Evolutionary conservation across 2,329 filamentous ascomycete genomes (phyloP), one percentile per base, ranked within the genome.

Genomic region (Leptographium galeiforme): DNA sequence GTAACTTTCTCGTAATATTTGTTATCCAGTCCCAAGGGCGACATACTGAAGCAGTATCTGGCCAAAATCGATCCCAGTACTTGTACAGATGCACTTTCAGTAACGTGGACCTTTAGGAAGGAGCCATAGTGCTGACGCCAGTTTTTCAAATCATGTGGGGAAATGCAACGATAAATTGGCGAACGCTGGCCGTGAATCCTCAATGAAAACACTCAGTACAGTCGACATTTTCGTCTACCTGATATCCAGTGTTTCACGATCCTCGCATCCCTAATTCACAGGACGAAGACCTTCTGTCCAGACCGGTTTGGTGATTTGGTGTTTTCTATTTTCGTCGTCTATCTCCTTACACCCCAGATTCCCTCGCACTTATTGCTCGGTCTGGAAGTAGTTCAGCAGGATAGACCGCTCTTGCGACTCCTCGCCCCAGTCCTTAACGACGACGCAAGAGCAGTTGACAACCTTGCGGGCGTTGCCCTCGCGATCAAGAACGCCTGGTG

Each of bases 351-450:
- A 45, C 16, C 25, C 19, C 19, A 13, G 2, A 13, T 10, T 16
- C 43, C 25, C 25, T 12, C 11, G 46, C 48, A 47, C 67, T 76
- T 83, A 84, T 72, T 83, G 80, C 73, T 83, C 80, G 72, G 89
- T 95, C 81, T 95, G 87, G 90, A 98, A 97, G 87, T 98, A 98
- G 86, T 98, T 95, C 75, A 98, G 89, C 72, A 98, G 87, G 76
- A 97, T 89, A 69, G 85, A 89, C 71, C 93, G 90, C 84, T 98
- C 93, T 79, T 95, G 90, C 64, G 87, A 94, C 81, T 98, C 93
- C 84, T 97, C 93, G 82, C 93, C 93, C 93, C 93, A 98, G 76
- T 98, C 90, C 81, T 93, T 91, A 69, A 98, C 93, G 60, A 98
- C 93, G 68, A 98, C 93, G 82, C 93, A 97, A 70, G 91, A 97